These are phyloP conservation scores for Aspergillus hortae DNA, from an alignment of 2,329 filamentous ascomycete genomes.

Conservation along the genomic window DNA sequence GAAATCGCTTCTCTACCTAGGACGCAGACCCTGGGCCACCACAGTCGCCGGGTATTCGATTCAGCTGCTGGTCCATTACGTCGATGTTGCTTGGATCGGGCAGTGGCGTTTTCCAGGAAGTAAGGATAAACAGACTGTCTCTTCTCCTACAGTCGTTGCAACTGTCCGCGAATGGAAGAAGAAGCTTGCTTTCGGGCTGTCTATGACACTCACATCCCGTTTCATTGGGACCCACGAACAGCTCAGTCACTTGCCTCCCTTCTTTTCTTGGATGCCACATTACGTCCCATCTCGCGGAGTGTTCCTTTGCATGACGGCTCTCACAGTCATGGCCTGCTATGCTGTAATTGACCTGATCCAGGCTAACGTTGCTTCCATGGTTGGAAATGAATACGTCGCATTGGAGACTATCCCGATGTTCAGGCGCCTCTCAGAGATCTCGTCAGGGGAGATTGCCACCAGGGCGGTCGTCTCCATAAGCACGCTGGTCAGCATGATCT, in stretches of 20 bases:
- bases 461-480: neutral
- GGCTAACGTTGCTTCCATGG: neutral
- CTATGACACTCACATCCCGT: constrained; percentile 2
- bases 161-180: neutral
- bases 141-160: neutral
- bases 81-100: constrained; percentile 1
- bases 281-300: neutral
- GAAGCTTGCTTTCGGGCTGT: constrained; percentile 4
- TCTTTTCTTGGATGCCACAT: neutral
- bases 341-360: neutral
- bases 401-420: neutral
- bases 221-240: constrained; percentile 5
- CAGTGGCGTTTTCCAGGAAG: neutral
- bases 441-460: constrained; percentile 1
- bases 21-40: constrained; percentile 1
- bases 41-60: constrained; percentile 5
- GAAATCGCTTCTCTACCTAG: neutral
- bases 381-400: constrained; percentile 1
- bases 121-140: neutral
- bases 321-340: neutral
- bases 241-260: neutral
- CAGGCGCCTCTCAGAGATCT: neutral
- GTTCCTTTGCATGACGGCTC: neutral
- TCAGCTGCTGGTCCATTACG: constrained; percentile 3
- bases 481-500: neutral